Conservation (phyloP, 345 rosid species). For the Linum tenue region DNA sequence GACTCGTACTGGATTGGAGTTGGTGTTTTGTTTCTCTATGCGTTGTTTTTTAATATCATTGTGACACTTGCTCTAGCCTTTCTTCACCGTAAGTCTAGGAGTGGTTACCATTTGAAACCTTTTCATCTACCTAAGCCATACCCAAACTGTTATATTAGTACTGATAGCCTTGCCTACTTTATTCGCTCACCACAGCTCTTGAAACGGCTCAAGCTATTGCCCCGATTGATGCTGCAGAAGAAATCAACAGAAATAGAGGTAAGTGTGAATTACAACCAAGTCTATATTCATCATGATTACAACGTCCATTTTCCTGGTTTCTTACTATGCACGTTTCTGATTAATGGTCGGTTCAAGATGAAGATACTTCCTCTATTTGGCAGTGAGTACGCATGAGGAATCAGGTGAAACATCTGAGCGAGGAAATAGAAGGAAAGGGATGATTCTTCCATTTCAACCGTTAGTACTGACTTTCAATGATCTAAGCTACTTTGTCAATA, state of each 20-base stretch:
- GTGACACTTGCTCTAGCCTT: slow-evolving; percentile 65
- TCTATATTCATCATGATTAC: too few relatives aligned
- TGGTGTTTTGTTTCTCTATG: slow-evolving; percentile 49
- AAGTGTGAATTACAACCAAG: neutral
- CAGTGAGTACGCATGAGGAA: neutral
- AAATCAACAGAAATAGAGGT: slow-evolving; percentile 5
- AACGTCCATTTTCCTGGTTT: too few relatives aligned
- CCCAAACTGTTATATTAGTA: neutral
- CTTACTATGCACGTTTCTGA: too few relatives aligned
- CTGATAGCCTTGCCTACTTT: slow-evolving; percentile 1
- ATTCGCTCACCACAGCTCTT: slow-evolving; percentile 41
- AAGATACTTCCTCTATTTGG: slow-evolving; percentile 10
- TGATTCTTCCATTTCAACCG: slow-evolving; percentile 92
- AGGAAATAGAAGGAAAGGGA: slow-evolving; percentile 51
- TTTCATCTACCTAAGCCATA: neutral
- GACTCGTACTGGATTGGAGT: slow-evolving; percentile 86
- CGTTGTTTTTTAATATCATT: slow-evolving; percentile 50
- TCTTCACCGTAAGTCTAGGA: slow-evolving; percentile 57
- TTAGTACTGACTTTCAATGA: slow-evolving; percentile 81
- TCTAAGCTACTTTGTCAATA: slow-evolving; percentile 84
- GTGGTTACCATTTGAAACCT: neutral
- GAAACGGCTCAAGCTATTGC: slow-evolving; percentile 35
- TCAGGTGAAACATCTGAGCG: slow-evolving; percentile 13
- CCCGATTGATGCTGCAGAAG: slow-evolving; percentile 34
- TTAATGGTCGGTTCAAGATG: too few relatives aligned